phyloP scores from a whole-genome alignment of 805 yeast genomes.

The Jamesozyma hellenica region DNA sequence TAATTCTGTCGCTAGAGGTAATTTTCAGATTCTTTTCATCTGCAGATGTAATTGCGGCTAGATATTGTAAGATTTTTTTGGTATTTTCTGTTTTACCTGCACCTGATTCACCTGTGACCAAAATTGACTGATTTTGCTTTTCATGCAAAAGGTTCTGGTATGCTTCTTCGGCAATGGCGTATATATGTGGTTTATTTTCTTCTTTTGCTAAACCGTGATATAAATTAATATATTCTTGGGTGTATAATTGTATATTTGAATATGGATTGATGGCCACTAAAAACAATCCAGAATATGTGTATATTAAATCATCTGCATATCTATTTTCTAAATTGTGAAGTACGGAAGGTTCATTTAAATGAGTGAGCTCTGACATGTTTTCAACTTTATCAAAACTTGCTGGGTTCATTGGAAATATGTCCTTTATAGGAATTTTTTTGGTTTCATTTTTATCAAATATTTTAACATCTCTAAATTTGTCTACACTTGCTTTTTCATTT shows the following conservation, averaged over 20 bases:
- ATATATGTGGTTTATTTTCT: constrained; percentile 73
- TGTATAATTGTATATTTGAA: constrained; percentile 61
- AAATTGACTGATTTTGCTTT: constrained; percentile 71
- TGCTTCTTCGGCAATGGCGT: constrained; percentile 81
- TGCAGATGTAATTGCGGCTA: constrained; percentile 59
- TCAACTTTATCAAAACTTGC: constrained; percentile 79
- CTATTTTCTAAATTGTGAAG: constrained; percentile 70
- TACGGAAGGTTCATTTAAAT: constrained; percentile 92
- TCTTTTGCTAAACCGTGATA: constrained; percentile 42
- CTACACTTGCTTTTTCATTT: constrained; percentile 17
- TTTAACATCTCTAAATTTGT: constrained; percentile 13
- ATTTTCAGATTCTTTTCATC: constrained; percentile 11
- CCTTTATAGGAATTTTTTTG: constrained; percentile 23
- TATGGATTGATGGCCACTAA: constrained; percentile 95
- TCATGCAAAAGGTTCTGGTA: constrained; percentile 62
- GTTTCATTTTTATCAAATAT: constrained; percentile 10
- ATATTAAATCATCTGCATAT: constrained; percentile 67
- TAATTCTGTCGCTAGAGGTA: no score
- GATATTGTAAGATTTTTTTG: constrained; percentile 83
- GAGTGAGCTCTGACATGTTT: constrained; percentile 93
- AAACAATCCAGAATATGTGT: constrained; percentile 91
- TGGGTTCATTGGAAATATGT: constrained; percentile 58
- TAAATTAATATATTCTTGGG: constrained; percentile 41
- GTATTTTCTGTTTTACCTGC: constrained; percentile 99
- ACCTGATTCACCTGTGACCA: constrained; percentile 98